These are phyloP conservation scores for Quillaja saponaria DNA, from an alignment of 306 rosid genomes.

Conservation along the genomic window DNA sequence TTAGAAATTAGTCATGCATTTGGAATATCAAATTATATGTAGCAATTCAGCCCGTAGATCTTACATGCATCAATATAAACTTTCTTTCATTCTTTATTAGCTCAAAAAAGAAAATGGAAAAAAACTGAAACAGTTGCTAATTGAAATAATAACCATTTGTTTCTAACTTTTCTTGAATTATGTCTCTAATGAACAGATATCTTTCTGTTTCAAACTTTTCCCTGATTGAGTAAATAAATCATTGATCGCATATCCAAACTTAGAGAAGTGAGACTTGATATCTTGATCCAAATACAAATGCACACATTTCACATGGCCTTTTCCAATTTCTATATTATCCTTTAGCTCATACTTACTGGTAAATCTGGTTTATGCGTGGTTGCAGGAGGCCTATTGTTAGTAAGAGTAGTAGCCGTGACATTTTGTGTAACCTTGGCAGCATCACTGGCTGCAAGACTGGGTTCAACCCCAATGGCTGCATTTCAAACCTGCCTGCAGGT, in stretches of 20 bases:
- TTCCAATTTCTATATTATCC: background rate
- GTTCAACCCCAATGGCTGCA: conserved; percentile 89
- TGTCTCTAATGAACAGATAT: no score
- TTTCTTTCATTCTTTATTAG: background rate
- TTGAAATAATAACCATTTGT: background rate
- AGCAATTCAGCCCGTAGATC: background rate
- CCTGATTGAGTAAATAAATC: background rate
- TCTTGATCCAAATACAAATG: background rate
- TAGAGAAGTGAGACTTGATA: no score
- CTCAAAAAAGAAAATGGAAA: background rate
- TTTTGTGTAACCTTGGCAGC: conserved; percentile 93
- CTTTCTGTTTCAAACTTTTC: no score
- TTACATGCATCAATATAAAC: background rate
- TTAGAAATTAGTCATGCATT: background rate
- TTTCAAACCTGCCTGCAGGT: conserved; percentile 91
- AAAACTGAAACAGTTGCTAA: background rate
- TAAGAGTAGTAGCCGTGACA: conserved; percentile 90
- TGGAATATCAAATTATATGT: background rate
- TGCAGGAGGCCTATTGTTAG: conserved; percentile 65
- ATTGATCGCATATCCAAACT: conserved; percentile 1
- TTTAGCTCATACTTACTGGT: background rate
- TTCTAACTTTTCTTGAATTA: no score
- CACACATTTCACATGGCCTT: background rate
- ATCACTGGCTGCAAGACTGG: conserved; percentile 81
- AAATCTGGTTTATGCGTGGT: background rate